Conservation (phyloP, 2,329 filamentous ascomycete species). For the Coniochaeta prunicola region DNA sequence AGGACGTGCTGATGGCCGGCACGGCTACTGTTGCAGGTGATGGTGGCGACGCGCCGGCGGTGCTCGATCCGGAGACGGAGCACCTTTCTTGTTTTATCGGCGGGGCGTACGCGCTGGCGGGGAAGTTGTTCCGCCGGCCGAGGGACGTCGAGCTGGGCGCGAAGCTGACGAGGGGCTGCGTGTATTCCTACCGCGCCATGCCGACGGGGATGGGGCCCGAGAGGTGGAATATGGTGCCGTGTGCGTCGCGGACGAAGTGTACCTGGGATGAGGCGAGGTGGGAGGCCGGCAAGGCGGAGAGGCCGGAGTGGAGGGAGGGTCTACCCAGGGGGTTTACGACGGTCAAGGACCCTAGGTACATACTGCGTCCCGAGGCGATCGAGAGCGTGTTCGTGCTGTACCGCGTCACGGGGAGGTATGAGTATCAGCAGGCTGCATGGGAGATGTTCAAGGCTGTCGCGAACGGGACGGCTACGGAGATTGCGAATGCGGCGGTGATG, state of each 20-base stretch:
- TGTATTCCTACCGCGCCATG: slow-evolving; percentile 53
- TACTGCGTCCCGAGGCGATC: slow-evolving; percentile 30
- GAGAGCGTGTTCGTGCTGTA: slow-evolving; percentile 43
- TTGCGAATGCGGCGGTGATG: slow-evolving; percentile 39
- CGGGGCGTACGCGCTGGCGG: slow-evolving; percentile 62
- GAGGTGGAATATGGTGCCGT: slow-evolving; percentile 25
- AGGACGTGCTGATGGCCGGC: slow-evolving; percentile 55
- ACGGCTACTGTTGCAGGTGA: slow-evolving; percentile 19
- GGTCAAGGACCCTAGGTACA: slow-evolving; percentile 39
- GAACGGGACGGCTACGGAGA: slow-evolving; percentile 35
- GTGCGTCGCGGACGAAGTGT: slow-evolving; percentile 35
- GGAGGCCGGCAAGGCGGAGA: slow-evolving; percentile 24
- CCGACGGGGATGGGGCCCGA: slow-evolving; percentile 50
- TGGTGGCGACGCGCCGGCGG: slow-evolving; percentile 17
- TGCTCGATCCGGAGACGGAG: slow-evolving; percentile 27
- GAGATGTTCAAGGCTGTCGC: slow-evolving; percentile 42
- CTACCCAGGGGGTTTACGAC: slow-evolving; percentile 56
- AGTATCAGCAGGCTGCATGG: slow-evolving; percentile 45
- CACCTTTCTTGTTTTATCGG: slow-evolving; percentile 67
- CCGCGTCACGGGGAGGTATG: slow-evolving; percentile 38
- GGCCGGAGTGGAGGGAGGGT: slow-evolving; percentile 28
- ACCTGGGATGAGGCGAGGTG: slow-evolving; percentile 38
- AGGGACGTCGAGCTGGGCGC: slow-evolving; percentile 48
- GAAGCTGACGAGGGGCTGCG: slow-evolving; percentile 53
- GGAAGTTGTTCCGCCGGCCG: slow-evolving; percentile 48